Conservation (phyloP, 768 basidiomycete species). For the Polyporus arcularius region DNA sequence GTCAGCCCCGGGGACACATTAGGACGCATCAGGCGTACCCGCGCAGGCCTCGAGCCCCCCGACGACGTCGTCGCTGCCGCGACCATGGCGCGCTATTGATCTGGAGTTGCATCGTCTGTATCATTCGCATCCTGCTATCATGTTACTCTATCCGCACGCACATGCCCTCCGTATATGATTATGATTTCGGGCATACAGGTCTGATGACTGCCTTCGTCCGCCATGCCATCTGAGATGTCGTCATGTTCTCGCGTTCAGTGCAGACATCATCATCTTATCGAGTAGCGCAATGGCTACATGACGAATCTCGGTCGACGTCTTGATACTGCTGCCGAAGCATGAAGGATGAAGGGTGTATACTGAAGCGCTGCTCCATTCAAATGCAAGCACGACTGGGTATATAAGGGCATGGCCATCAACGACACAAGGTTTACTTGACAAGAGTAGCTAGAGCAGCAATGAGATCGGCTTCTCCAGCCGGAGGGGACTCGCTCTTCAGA, state of each 20-base stretch:
- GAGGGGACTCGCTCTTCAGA: constrained; percentile 28
- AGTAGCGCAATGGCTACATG: too few species aligned
- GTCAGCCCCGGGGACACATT: constrained; percentile 5
- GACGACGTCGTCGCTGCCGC: constrained; percentile 8
- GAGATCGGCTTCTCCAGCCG: constrained; percentile 21
- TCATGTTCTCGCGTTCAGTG: not conserved
- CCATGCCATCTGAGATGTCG: too few species aligned
- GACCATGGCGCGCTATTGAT: constrained; percentile 17
- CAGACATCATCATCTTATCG: too few species aligned
- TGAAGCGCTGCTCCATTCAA: not conserved
- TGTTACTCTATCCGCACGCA: constrained; percentile 23
- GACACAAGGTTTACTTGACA: constrained; percentile 16
- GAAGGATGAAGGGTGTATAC: too few species aligned
- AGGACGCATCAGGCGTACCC: constrained; percentile 24
- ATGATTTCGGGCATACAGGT: constrained; percentile 17
- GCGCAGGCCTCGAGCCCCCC: constrained; percentile 8
- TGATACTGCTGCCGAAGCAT: too few species aligned
- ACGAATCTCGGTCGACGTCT: too few species aligned
- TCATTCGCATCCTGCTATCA: constrained; percentile 24
- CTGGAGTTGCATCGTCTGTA: constrained; percentile 23
- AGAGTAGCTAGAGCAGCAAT: constrained; percentile 24
- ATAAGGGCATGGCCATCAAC: not conserved
- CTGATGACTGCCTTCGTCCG: too few species aligned
- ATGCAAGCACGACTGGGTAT: not conserved
- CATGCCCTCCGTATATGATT: constrained; percentile 20